Evolutionary conservation across 768 basidiomycete species (phyloP).

Genomic region (Tulasnella sp.): DNA sequence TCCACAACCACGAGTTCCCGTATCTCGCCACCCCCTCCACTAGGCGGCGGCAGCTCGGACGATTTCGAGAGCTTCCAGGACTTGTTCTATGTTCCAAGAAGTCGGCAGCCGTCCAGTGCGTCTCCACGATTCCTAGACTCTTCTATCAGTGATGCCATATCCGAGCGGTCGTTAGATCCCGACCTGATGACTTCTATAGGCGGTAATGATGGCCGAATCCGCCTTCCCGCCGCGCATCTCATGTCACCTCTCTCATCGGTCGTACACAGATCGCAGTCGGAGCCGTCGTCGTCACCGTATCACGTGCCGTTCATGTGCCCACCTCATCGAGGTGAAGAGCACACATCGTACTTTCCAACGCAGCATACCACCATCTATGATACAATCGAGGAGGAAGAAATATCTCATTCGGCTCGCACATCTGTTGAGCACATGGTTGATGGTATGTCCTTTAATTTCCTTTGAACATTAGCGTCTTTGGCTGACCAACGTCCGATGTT

Average conservation of each 20-base stretch:
- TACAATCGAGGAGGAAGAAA: slow-evolving; percentile 9
- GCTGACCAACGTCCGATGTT: not conserved
- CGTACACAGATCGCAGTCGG: not conserved
- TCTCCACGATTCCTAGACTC: slow-evolving; percentile 3
- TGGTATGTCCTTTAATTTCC: not conserved
- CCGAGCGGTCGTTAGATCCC: not conserved
- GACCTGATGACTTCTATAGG: not conserved
- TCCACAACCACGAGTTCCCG: slow-evolving; percentile 1
- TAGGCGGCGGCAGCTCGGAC: slow-evolving; percentile 13
- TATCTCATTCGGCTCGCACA: not conserved
- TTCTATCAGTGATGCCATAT: not conserved
- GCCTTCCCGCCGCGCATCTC: not conserved
- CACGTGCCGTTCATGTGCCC: not conserved
- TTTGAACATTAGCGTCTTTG: not conserved
- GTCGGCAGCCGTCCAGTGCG: slow-evolving; percentile 5
- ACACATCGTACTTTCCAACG: not conserved
- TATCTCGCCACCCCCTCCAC: not conserved
- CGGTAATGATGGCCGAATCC: not conserved
- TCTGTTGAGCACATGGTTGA: slow-evolving; percentile 4
- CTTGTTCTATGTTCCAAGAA: slow-evolving; percentile 15
- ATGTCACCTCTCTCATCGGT: slow-evolving; percentile 12
- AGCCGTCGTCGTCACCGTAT: not conserved
- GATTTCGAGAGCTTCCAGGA: slow-evolving; percentile 18
- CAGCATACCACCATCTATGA: slow-evolving; percentile 6
- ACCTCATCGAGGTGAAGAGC: not conserved